Percentiles rank a stretch among this genome's conserved stretches.
Conservation (phyloP, 306 rosid genomes). For the Casuarina cunninghamiana region DNA sequence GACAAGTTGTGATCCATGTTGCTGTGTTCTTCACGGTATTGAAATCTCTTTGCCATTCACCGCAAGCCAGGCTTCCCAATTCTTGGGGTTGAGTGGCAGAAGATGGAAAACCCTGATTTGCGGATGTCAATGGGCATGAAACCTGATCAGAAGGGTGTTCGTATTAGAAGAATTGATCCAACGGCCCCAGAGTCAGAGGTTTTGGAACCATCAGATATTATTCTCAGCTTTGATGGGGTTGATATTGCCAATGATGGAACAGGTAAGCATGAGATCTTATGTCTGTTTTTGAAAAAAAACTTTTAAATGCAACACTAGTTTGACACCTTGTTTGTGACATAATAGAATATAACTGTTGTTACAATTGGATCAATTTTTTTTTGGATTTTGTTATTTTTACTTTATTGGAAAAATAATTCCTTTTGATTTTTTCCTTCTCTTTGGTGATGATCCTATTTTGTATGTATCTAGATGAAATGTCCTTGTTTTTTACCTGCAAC, state of each 20-base stretch:
- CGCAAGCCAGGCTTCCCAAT: constrained; percentile 74
- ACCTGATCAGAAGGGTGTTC: constrained; percentile 94
- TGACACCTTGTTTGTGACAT: neutral
- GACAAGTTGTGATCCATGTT: neutral
- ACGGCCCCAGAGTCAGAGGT: constrained; percentile 78
- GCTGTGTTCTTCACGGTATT: neutral
- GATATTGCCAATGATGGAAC: constrained; percentile 98
- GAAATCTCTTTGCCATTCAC: constrained; percentile 10
- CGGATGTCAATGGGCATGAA: constrained; percentile 77
- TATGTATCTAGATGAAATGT: too few relatives aligned
- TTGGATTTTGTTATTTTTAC: too few relatives aligned
- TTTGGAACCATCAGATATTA: constrained; percentile 88
- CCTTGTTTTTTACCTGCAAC: too few relatives aligned
- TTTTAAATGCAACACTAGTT: neutral
- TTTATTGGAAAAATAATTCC: too few relatives aligned
- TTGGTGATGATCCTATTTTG: too few relatives aligned
- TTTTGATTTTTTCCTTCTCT: too few relatives aligned
- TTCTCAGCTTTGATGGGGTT: constrained; percentile 91
- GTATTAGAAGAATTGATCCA: constrained; percentile 90
- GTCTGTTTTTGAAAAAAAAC: neutral
- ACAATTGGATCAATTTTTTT: too few relatives aligned
- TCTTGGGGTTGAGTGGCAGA: constrained; percentile 99
- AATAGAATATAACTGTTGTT: neutral
- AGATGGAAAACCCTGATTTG: constrained; percentile 98
- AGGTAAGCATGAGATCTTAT: constrained; percentile 40